Base-by-base conservation (phyloP, 176 grass and related monocot species). In the Panicum miliaceum region DNA sequence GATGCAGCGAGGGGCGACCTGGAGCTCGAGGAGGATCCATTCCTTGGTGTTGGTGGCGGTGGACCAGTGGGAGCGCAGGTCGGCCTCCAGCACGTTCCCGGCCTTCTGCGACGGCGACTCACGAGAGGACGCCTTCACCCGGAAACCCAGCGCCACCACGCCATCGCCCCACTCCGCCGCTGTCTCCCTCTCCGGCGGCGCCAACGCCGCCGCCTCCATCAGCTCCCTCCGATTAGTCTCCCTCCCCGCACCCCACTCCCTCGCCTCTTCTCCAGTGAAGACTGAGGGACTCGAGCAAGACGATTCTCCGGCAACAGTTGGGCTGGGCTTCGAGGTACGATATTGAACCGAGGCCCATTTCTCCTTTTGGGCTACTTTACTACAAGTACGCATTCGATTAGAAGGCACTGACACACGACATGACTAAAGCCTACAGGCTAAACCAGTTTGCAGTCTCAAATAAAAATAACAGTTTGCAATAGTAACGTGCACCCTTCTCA, bases 21-120 rank as follows among this genome's bases (percentile, higher is more conserved):
- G 85, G 79, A 98, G 91, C 83, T 98, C 93, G 8, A 98, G 96
- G 67, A 98, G 89, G 93, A 98, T 98, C 91, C 96, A 93, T 67
- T 98, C 93, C 92, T 95, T 95, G 79, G 89, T 92, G 85, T 95
- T 95, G 79, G 91, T 98, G 67, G 85, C 84, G 56, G 93, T 95
- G 68, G 95, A 95, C 95, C 92, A 98, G 87, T 98, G 93, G 37
- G 91, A 89, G 68, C 93, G 93, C 35, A 98, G 92, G 85, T 98
- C 92, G 62, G 92, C 34, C 64, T 98, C 95, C 43, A 92, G 84
- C 50, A 98, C 89, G 84, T 90, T 86, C 40, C 67, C 62, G 77
- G 95, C 86, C 86, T 95, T 98, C 87, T 98, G 95, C 27, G 90
- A 79, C 66, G 90, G 68, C n/a, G 89, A 94, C 87, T 98, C 92